Evolutionary conservation across 768 basidiomycete species (phyloP), one percentile per base, ranked within the genome.

Genomic region (Hericium rajendrae): DNA sequence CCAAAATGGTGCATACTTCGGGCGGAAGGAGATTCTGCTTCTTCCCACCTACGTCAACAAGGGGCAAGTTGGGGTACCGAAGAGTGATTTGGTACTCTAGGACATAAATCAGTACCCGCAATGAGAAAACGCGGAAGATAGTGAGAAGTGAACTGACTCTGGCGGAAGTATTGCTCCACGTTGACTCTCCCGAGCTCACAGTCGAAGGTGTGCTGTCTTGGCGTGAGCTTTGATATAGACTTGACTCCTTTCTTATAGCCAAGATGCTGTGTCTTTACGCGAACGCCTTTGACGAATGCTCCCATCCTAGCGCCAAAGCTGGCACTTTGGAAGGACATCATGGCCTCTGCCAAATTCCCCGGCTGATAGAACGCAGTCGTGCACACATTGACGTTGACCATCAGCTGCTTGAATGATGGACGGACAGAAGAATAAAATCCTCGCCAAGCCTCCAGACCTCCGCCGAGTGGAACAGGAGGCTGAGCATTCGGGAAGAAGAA

Each of bases 191-290:
- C 69, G 51, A 70, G 65, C 28, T 77, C 77, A 5, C 74, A 70
- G 9, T 68, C 63, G 59, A 81, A 81, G 12, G 55, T 66, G 58
- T 77, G 69, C 32, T 75, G 65, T 39, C 50, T 70, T 15, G 81
- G 73, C 10, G 38, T 76, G 18, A 70, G 50, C 22, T 73, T 72
- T 12, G 74, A 73, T 13, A 87, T 66, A 2, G 68, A 68, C 67
- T 85, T 86, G 58, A 92, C 76, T 0, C 84, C 82, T 71, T 89
- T 91, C 65, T 74, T 81, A 64, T 89, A 85, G n/a, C 82, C 81
- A 13, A 92, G 74, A 69, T 91, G 88, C 2, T 68, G 76, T 1
- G 88, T 81, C 66, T 74, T 76, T 50, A 92, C 72, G 40, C 90
- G 74, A 2, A 91, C 76, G 8, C 86, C 79, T 58, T 76, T 81